Evolutionary conservation across 441 rosid genomes (phyloP).

Genomic region (Theobroma grandiflorum): DNA sequence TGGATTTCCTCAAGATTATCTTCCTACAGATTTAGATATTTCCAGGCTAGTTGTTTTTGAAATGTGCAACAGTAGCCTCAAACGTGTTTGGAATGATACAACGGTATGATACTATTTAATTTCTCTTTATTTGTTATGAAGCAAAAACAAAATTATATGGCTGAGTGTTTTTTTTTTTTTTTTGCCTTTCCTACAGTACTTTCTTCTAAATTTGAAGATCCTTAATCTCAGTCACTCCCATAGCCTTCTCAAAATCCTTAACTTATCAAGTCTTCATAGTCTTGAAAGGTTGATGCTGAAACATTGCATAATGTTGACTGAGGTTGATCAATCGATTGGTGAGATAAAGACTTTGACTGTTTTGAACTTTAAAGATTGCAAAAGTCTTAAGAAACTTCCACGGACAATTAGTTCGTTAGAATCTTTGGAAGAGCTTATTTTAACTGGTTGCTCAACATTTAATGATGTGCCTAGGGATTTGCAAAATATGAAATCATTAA

Average conservation of each 20-base stretch:
- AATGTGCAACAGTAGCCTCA: neutral
- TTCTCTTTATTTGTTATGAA: neutral
- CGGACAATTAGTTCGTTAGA: slow-evolving; percentile 38
- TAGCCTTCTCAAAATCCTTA: neutral
- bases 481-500: slow-evolving; percentile 2
- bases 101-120: neutral
- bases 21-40: neutral
- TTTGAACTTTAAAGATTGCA: slow-evolving; percentile 37
- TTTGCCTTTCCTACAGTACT: slow-evolving; percentile 19
- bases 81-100: neutral
- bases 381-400: slow-evolving; percentile 35
- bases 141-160: neutral
- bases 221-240: slow-evolving; percentile 31
- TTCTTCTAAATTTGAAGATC: slow-evolving; percentile 30
- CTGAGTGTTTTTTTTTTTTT: neutral
- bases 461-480: neutral
- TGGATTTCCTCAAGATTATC: neutral
- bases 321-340: slow-evolving; percentile 32
- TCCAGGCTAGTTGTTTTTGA: slow-evolving; percentile 5
- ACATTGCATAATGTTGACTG: slow-evolving; percentile 22
- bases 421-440: slow-evolving; percentile 37
- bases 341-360: slow-evolving; percentile 17
- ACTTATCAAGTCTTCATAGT: slow-evolving; percentile 22
- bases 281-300: slow-evolving; percentile 29
- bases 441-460: slow-evolving; percentile 39